These are phyloP conservation scores for Talaromyces sp. DNA, from an alignment of 2,329 filamentous ascomycete species.

Conservation along the genomic window DNA sequence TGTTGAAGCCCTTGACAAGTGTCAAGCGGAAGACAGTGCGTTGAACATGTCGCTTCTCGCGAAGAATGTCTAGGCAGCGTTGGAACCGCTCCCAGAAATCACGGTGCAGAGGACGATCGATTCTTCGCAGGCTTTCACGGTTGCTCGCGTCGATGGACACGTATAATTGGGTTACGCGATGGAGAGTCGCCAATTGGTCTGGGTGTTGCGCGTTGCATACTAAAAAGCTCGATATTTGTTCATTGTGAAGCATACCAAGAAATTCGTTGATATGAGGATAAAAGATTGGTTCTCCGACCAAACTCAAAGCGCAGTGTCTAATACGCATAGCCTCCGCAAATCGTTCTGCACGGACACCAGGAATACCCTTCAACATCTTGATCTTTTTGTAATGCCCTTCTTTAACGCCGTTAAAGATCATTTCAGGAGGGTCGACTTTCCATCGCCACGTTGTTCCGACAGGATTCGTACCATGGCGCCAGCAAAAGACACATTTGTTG, in stretches of 20 bases:
- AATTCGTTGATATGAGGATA: conserved; percentile 98
- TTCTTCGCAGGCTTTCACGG: conserved; percentile 78
- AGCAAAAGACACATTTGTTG: conserved; percentile 99
- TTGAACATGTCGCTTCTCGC: conserved; percentile 77
- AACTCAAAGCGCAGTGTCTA: conserved; percentile 83
- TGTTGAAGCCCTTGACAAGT: conserved; percentile 96
- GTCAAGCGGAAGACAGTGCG: conserved; percentile 93
- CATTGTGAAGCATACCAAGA: conserved; percentile 73
- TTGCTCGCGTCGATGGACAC: conserved; percentile 95
- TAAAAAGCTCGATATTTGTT: conserved; percentile 88
- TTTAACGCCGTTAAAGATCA: conserved; percentile 89
- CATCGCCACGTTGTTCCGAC: conserved; percentile 97
- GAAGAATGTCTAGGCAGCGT: conserved; percentile 83
- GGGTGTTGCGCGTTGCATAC: conserved; percentile 98
- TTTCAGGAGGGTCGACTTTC: conserved; percentile 85
- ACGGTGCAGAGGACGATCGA: conserved; percentile 87
- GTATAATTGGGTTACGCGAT: conserved; percentile 90
- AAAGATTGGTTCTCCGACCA: conserved; percentile 98
- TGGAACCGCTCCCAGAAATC: conserved; percentile 98
- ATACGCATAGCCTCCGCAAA: conserved; percentile 93
- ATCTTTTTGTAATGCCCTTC: conserved; percentile 95
- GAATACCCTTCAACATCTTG: conserved; percentile 92
- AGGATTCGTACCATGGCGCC: conserved; percentile 95
- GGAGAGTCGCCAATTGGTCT: conserved; percentile 76
- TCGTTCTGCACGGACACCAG: conserved; percentile 85